phyloP scores from a whole-genome alignment of 2,329 filamentous ascomycete species.

The Capronia coronata region DNA sequence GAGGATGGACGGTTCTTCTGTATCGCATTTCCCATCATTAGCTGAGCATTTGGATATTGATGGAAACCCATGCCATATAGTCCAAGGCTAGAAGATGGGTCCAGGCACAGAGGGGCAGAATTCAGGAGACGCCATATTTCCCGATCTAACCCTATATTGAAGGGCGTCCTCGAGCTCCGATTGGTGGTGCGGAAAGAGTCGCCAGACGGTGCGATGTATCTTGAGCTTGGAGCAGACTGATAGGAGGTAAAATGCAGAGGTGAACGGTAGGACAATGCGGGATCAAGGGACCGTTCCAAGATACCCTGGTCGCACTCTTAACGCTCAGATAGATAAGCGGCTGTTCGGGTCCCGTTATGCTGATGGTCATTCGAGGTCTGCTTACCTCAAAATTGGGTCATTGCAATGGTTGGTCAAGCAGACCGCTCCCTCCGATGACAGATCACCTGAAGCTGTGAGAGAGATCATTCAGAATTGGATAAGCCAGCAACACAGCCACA shows the following conservation, averaged over 20 bases:
- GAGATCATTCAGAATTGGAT: too few species aligned
- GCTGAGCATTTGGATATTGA: slow-evolving; percentile 17
- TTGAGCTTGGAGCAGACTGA: not conserved
- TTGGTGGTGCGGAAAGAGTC: slow-evolving; percentile 2
- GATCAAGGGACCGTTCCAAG: too few species aligned
- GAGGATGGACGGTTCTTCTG: slow-evolving; percentile 19
- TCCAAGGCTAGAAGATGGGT: slow-evolving; percentile 2
- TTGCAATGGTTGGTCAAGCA: too few species aligned
- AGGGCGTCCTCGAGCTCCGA: slow-evolving; percentile 8
- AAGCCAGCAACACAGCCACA: too few species aligned
- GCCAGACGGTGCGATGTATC: not conserved
- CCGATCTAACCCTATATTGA: slow-evolving; percentile 16
- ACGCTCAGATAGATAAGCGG: too few species aligned
- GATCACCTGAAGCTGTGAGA: too few species aligned
- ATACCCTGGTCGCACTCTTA: too few species aligned
- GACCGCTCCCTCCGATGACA: too few species aligned
- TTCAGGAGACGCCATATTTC: not conserved
- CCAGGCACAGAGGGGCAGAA: slow-evolving; percentile 5
- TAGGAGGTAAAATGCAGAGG: not conserved
- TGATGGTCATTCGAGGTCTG: too few species aligned
- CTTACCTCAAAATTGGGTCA: too few species aligned
- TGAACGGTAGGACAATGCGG: not conserved
- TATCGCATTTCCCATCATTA: slow-evolving; percentile 22
- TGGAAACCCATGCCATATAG: slow-evolving; percentile 8
- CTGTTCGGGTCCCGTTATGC: too few species aligned